Base-by-base conservation (phyloP, 2,329 filamentous ascomycete species). In the Colletotrichum tropicicola region DNA sequence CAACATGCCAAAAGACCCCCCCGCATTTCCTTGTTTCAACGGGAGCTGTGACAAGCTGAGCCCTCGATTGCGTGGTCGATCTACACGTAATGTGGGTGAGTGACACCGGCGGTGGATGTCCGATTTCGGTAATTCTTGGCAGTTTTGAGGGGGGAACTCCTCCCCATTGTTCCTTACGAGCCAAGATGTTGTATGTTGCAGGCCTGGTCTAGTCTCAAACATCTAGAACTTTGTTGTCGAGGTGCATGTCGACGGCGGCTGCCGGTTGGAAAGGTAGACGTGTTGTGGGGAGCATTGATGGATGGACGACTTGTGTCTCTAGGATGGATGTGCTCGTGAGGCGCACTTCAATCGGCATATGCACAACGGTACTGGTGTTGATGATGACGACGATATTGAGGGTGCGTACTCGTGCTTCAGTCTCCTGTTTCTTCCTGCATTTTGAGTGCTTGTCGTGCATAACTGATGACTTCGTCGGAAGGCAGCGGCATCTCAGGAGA, bases 11-110 rank as follows among this genome's bases (percentile, higher is more conserved):
- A n/a, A n/a, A n/a, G 15, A 12, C 8, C 21, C 27, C 44, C 44
- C 53, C 53, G 59, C 44, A 62, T 35, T 62, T 51, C 28, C 35
- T 41, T 49, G 59, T 62, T 58, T 51, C 53, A 32, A 49, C 52
- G 23, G 53, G 30, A 45, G 44, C 35, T 62, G 53, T 19, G 59
- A 62, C 53, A 12, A 41, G 44, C 43, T 43, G 44, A 62, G 59
- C 59, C 53, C 32, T 19, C 27, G 17, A 21, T 44, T 47, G 58
- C 51, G 58, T 41, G 27, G 44, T 27, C 44, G 53, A 62, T 58
- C 53, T 51, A 44, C 59, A 44, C 19, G 21, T 21, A 54, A 58
- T 37, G 59, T 39, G 44, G 53, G 59, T 13, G 54, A 30, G 51
- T 54, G 35, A 47, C 35, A 47, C 13, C 32, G 53, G n/a, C 19